These are phyloP conservation scores for Jackrogersella multiformis DNA, from an alignment of 495 filamentous ascomycete genomes.

Conservation along the genomic window DNA sequence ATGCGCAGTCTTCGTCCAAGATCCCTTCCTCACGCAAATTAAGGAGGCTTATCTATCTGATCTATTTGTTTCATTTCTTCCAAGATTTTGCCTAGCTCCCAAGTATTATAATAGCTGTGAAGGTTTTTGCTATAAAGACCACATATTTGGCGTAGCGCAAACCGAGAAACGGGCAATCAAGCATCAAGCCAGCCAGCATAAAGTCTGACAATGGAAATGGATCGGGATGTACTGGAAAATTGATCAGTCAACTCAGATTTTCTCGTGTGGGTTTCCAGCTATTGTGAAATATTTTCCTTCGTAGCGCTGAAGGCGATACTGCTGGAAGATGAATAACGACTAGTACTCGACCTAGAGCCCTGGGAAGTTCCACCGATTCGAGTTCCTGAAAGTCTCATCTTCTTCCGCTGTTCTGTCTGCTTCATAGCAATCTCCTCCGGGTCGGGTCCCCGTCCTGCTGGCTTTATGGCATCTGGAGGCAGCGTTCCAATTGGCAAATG, in stretches of 20 bases:
- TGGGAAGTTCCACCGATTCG: constrained; percentile 5
- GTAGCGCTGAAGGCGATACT: constrained; percentile 19
- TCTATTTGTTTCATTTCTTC: constrained; percentile 3
- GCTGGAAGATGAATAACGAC: constrained; percentile 35
- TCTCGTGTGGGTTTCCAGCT: background rate
- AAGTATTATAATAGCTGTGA: background rate
- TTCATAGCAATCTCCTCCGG: constrained; percentile 49
- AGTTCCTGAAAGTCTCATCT: constrained; percentile 12
- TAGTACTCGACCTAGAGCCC: constrained; percentile 29
- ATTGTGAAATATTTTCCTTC: background rate
- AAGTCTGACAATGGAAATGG: background rate
- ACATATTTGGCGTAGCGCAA: background rate
- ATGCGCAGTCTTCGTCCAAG: background rate
- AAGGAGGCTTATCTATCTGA: background rate
- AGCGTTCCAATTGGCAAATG: constrained; percentile 50
- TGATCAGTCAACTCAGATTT: background rate
- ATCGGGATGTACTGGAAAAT: background rate
- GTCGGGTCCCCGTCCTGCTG: constrained; percentile 40
- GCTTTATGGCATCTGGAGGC: constrained; percentile 48
- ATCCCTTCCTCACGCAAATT: background rate
- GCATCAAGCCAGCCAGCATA: background rate
- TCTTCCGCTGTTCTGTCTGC: constrained; percentile 37
- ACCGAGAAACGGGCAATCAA: background rate
- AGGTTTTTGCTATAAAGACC: background rate
- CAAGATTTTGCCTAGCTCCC: constrained; percentile 7